A percentile compares a stretch with the other conserved stretches of the same genome.
Conservation (phyloP, 345 rosid species). For the Hibiscus trionum region DNA sequence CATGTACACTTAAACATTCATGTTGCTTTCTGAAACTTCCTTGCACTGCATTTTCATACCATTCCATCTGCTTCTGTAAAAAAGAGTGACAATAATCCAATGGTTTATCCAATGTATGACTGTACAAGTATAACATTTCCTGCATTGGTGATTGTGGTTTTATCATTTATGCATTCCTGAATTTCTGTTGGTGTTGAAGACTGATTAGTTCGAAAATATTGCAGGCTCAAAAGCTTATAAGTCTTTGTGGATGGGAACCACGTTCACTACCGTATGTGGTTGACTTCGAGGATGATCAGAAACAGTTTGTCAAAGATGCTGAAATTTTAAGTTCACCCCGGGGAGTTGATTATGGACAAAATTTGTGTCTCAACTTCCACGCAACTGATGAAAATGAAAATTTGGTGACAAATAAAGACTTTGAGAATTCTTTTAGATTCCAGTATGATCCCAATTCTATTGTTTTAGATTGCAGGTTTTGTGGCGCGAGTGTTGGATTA, state of each 20-base stretch:
- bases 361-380: conserved; percentile 23
- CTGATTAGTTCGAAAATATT: conserved; percentile 12
- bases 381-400: conserved; percentile 20
- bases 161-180: background rate
- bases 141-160: background rate
- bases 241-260: conserved; percentile 96
- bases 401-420: conserved; percentile 26
- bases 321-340: conserved; percentile 26
- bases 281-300: conserved; percentile 43
- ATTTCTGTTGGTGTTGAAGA: conserved; percentile 8
- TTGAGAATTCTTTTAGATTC: conserved; percentile 22
- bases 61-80: background rate
- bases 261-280: conserved; percentile 69
- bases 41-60: background rate
- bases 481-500: conserved; percentile 94
- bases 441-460: conserved; percentile 63
- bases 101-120: background rate
- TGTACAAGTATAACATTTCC: background rate
- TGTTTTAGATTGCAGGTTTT: conserved; percentile 82
- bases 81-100: background rate
- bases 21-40: background rate
- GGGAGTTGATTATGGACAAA: conserved; percentile 28
- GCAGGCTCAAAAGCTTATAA: conserved; percentile 72
- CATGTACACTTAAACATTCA: background rate
- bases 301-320: conserved; percentile 26